phyloP scores from a whole-genome alignment of 2,329 filamentous ascomycete species.

The Penicillium verrucosum region DNA sequence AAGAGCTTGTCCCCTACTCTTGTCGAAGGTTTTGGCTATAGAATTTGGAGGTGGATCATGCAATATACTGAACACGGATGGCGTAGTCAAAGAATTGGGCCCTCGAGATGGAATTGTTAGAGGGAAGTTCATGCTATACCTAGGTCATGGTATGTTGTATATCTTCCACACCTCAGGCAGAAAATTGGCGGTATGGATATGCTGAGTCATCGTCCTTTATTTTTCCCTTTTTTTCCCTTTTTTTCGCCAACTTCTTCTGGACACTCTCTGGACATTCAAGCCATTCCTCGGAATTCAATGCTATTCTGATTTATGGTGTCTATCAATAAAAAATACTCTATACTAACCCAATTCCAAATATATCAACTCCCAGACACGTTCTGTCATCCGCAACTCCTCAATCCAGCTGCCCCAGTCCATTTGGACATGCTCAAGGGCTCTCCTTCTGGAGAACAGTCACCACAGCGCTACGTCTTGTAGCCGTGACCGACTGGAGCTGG shows the following conservation, averaged over 20 bases:
- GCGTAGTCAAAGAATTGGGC: too few relatives aligned
- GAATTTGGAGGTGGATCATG: too few relatives aligned
- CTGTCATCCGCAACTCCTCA: constrained; percentile 28
- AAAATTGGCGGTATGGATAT: not conserved
- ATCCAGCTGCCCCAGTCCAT: constrained; percentile 36
- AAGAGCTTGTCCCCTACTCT: too few relatives aligned
- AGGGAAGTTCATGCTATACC: too few relatives aligned
- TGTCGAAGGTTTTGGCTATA: too few relatives aligned
- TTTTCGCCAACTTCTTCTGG: not conserved
- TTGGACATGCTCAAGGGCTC: constrained; percentile 28
- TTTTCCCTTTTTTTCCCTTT: not conserved
- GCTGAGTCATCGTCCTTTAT: not conserved
- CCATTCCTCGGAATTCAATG: constrained; percentile 1
- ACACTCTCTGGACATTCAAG: not conserved
- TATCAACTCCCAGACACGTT: constrained; percentile 1
- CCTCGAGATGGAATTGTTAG: too few relatives aligned
- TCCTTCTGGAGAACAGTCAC: constrained; percentile 34
- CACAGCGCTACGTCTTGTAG: constrained; percentile 43
- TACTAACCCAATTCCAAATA: not conserved
- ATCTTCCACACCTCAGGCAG: not conserved
- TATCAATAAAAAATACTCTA: not conserved
- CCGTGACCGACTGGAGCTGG: constrained; percentile 43
- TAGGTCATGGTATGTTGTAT: too few relatives aligned
- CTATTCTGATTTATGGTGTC: not conserved
- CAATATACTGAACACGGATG: too few relatives aligned